Percentiles rank a stretch among this genome's conserved stretches.
Evolutionary conservation across 331 rosid genomes (phyloP).

Genomic region (Malus hybrid): DNA sequence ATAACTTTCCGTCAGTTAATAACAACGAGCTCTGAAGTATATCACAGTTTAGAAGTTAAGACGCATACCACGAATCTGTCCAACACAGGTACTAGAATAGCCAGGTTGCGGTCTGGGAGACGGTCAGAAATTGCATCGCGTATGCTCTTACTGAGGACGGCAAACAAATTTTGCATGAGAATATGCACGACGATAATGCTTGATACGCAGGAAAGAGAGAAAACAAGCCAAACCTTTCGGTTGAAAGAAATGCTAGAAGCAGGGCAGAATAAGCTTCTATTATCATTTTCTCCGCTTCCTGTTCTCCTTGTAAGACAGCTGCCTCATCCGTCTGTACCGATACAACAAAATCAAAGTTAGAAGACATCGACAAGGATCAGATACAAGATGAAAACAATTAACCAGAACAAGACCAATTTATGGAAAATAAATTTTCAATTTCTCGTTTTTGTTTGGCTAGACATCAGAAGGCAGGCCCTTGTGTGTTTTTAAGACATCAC

Average conservation of each 20-base stretch:
- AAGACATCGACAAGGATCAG: background rate
- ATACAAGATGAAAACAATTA: background rate
- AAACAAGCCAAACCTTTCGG: conserved; percentile 52
- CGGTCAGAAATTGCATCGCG: conserved; percentile 69
- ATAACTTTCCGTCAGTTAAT: background rate
- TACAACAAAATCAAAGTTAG: conserved; percentile 7
- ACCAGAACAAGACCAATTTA: too few species aligned
- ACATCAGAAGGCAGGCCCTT: background rate
- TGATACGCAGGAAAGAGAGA: background rate
- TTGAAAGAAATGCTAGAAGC: conserved; percentile 86
- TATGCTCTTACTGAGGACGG: conserved; percentile 52
- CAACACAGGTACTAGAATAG: conserved; percentile 82
- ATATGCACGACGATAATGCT: background rate
- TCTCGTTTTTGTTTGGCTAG: background rate
- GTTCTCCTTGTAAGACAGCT: conserved; percentile 74
- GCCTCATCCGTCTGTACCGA: conserved; percentile 69
- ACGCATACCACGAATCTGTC: conserved; percentile 93
- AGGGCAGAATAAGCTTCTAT: conserved; percentile 85
- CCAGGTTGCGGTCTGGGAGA: conserved; percentile 82
- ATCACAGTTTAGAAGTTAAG: background rate
- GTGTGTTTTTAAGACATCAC: background rate
- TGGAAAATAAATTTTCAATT: background rate
- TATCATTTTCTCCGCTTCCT: conserved; percentile 98
- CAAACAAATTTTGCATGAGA: background rate
- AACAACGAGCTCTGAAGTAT: too few species aligned